These are phyloP conservation scores for Cyberlindnera galapagoensis DNA, from an alignment of 805 yeast species.

Conservation along the genomic window DNA sequence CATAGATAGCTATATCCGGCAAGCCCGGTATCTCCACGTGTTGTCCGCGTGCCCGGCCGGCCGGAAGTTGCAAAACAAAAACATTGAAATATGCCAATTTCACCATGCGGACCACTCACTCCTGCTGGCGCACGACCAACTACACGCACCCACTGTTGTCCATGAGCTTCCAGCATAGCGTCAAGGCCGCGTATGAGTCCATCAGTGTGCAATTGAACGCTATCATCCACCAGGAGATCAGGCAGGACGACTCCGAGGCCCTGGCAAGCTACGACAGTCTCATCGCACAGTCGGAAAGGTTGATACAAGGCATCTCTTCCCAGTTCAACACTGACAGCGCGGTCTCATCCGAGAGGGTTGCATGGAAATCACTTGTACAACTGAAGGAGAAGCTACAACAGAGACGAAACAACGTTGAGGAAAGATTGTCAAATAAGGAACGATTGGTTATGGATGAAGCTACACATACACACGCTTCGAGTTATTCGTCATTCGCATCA, in stretches of 20 bases:
- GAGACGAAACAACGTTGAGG: slow-evolving; percentile 10
- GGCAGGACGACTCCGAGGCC: slow-evolving; percentile 17
- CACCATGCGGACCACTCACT: no score
- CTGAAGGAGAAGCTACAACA: slow-evolving; percentile 14
- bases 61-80: no score
- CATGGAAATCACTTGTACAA: slow-evolving; percentile 13
- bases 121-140: no score
- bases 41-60: no score
- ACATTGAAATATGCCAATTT: no score
- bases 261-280: slow-evolving; percentile 10
- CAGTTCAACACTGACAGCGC: slow-evolving; percentile 4
- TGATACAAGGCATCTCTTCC: slow-evolving; percentile 3
- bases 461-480: slow-evolving; percentile 15
- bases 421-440: slow-evolving; percentile 10
- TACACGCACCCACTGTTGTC: no score
- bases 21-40: no score
- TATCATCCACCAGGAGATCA: slow-evolving; percentile 18
- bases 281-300: slow-evolving; percentile 8
- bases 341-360: slow-evolving; percentile 10
- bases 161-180: slow-evolving; percentile 6
- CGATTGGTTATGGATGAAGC: slow-evolving; percentile 9
- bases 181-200: slow-evolving; percentile 3
- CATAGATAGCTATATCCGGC: no score
- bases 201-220: slow-evolving; percentile 5
- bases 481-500: slow-evolving; percentile 21